These are phyloP conservation scores for Antitrichia curtipendula DNA, from an alignment of 225 moss, liverwort and hornwort species.

Conservation along the genomic window DNA sequence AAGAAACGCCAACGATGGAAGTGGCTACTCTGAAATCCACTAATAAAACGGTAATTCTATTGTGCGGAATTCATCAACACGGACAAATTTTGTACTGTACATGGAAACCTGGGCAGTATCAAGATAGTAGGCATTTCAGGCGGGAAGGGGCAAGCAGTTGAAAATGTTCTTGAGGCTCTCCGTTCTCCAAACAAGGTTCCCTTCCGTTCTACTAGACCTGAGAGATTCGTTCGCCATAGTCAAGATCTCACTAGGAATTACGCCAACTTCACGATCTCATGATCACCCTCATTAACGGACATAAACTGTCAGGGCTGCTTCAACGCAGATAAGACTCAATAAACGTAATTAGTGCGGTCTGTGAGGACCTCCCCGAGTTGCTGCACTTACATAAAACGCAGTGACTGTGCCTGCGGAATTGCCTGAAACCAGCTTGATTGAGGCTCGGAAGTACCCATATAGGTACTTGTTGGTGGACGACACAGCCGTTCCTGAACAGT, in stretches of 20 bases:
- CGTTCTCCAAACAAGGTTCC: background rate
- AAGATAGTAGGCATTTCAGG: background rate
- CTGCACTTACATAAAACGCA: conserved; percentile 31
- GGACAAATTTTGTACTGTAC: background rate
- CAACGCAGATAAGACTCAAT: background rate
- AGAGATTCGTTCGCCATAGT: background rate
- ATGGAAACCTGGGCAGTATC: background rate
- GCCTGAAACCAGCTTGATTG: conserved; percentile 33
- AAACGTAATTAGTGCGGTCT: background rate
- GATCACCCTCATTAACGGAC: background rate
- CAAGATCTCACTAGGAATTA: background rate
- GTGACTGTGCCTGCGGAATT: conserved; percentile 49
- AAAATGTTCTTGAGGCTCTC: conserved; percentile 21
- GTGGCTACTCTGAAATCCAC: background rate
- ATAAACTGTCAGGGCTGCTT: background rate
- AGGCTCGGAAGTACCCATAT: conserved; percentile 34
- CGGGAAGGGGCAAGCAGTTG: background rate
- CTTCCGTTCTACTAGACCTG: background rate
- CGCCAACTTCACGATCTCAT: background rate
- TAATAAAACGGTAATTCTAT: background rate
- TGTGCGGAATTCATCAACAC: background rate
- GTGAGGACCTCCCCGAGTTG: background rate
- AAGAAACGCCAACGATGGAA: background rate
- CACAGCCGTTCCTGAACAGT: conserved; percentile 38
- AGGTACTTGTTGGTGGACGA: conserved; percentile 38